Conservation (phyloP, 768 basidiomycete genomes). For the Agaricus bisporus region DNA sequence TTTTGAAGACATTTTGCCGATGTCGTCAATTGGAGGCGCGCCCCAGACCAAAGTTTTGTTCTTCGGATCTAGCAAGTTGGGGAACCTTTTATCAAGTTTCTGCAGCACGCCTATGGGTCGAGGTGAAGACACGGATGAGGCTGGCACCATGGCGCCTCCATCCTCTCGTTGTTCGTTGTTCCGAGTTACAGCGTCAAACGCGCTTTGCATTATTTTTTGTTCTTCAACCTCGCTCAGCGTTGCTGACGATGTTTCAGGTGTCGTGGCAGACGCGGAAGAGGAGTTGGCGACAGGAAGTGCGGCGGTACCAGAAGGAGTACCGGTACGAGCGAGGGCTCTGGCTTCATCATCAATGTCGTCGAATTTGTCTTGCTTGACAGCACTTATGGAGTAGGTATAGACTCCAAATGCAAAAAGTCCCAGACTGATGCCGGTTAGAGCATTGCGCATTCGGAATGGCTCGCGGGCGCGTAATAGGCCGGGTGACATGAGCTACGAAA, state of each 20-base stretch:
- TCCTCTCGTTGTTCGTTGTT: background rate
- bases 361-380: constrained; percentile 92
- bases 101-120: constrained; percentile 39
- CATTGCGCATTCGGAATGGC: constrained; percentile 77
- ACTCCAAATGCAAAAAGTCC: constrained; percentile 73
- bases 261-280: background rate
- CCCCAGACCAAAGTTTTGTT: constrained; percentile 66
- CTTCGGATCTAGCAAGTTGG: constrained; percentile 51
- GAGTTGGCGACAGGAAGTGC: background rate
- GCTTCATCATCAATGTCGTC: constrained; percentile 82
- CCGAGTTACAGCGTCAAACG: background rate
- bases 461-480: constrained; percentile 83
- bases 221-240: background rate
- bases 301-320: constrained; percentile 6
- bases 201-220: constrained; percentile 7
- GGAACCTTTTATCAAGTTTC: constrained; percentile 38
- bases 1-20: constrained; percentile 22
- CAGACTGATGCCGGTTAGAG: constrained; percentile 67
- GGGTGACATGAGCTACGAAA: constrained; percentile 69
- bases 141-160: constrained; percentile 3
- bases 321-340: constrained; percentile 32
- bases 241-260: background rate
- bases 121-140: constrained; percentile 1
- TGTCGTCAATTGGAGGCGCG: constrained; percentile 61
- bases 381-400: constrained; percentile 90